Evolutionary conservation across 495 filamentous ascomycete genomes (phyloP), one percentile per base, ranked within the genome.

Genomic region (Aspergillus cavernicola): DNA sequence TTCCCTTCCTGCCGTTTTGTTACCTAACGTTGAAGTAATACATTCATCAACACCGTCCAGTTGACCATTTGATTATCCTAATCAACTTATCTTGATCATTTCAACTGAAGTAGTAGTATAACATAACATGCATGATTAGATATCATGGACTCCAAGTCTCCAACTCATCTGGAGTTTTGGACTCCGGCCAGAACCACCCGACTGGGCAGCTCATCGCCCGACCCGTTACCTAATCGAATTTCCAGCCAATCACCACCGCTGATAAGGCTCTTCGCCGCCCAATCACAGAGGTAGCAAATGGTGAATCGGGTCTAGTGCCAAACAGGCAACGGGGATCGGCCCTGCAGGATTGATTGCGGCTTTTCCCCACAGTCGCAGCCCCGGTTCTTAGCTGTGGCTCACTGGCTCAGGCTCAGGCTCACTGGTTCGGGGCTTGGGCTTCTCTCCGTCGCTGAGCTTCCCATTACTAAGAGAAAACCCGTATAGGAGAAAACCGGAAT

Each of bases 241-340:
- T 2, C 36, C 26, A 13, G n/a, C 65, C 62, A 67, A 67, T 67
- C 61, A 65, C 41, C 16, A 19, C 22, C 48, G 29, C 31, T 50
- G 62, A 67, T 67, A 67, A 63, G 55, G 29, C 44, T 18, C 37
- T 36, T 13, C 6, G 6, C 9, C 16, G n/a, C 31, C 65, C 62
- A 67, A 67, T 67, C 53, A 66, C 20, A 47, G 3, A 12, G 1
- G n/a, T 6, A 4, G 9, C 8, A 22, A 40, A 32, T 5, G n/a
- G 0, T 44, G 28, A 53, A 61, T 58, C 44, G 22, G 50, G 65
- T 24, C 32, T 68, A 65, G 65, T 52, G 65, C 46, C 15, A 55
- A 38, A 50, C 53, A 38, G 58, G 55, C 50, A 63, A 63, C 64
- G 62, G 61, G 61, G 64, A 67, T 65, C 63, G 57, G 61, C 61